phyloP scores from a whole-genome alignment of 2,329 filamentous ascomycete genomes.

The Pseudogymnoascus verrucosus region DNA sequence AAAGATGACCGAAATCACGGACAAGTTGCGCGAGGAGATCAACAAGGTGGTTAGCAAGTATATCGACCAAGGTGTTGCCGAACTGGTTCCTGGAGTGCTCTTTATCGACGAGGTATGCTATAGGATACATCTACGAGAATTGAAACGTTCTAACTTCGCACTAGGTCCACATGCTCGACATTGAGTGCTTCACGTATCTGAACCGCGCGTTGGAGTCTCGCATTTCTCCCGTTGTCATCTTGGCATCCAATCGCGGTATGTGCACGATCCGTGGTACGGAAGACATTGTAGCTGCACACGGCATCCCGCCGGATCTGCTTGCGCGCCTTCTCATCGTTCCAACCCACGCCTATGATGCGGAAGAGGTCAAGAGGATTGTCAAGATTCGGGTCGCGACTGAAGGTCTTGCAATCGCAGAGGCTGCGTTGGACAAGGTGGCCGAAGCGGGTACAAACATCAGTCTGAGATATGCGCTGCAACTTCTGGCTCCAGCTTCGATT shows the following conservation, averaged over 20 bases:
- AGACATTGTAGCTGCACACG: conserved; percentile 78
- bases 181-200: conserved; percentile 98
- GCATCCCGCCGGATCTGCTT: conserved; percentile 87
- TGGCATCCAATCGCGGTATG: conserved; percentile 93
- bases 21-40: conserved; percentile 91
- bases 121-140: background rate
- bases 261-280: conserved; percentile 84
- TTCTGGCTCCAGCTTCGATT: conserved; percentile 63
- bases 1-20: conserved; percentile 98
- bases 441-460: conserved; percentile 83
- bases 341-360: conserved; percentile 77
- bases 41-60: conserved; percentile 99
- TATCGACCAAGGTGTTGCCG: conserved; percentile 95
- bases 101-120: conserved; percentile 89
- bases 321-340: conserved; percentile 92
- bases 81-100: conserved; percentile 93
- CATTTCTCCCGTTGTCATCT: conserved; percentile 93
- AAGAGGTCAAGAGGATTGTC: conserved; percentile 91
- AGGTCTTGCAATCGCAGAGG: conserved; percentile 68
- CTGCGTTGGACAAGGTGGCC: conserved; percentile 78
- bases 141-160: background rate
- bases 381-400: conserved; percentile 76
- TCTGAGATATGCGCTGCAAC: conserved; percentile 84
- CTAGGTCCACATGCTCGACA: conserved; percentile 97
- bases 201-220: conserved; percentile 94